Evolutionary conservation across 495 filamentous ascomycete species (phyloP).

Genomic region (Amniculicola lignicola): DNA sequence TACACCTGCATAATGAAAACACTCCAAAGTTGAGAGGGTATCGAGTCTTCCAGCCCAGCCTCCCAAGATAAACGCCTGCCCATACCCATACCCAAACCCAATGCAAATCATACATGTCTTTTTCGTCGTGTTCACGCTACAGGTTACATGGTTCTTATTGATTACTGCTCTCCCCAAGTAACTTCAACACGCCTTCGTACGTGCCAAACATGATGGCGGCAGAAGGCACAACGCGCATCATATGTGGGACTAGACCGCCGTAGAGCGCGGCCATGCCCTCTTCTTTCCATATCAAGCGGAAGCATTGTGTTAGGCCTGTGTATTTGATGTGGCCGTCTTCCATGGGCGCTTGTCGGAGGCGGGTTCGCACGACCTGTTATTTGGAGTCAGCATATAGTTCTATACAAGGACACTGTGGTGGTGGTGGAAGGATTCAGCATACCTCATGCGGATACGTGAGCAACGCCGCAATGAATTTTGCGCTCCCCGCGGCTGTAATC

Average conservation of each 20-base stretch:
- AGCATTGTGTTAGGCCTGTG: slow-evolving; percentile 77
- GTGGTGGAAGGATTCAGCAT: neutral
- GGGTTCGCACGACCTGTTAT: slow-evolving; percentile 68
- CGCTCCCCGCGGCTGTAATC: slow-evolving; percentile 70
- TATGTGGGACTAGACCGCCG: slow-evolving; percentile 81
- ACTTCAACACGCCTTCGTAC: slow-evolving; percentile 73
- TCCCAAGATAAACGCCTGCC: too few relatives aligned
- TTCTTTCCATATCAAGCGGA: slow-evolving; percentile 75
- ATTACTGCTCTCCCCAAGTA: slow-evolving; percentile 38
- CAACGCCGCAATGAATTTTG: slow-evolving; percentile 76
- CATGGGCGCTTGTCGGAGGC: slow-evolving; percentile 75
- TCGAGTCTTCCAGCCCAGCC: neutral
- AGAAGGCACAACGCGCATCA: slow-evolving; percentile 80
- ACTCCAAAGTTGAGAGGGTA: too few relatives aligned
- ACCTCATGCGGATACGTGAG: slow-evolving; percentile 89
- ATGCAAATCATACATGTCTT: neutral
- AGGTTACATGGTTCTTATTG: slow-evolving; percentile 35
- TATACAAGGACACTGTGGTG: neutral
- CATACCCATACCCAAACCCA: neutral
- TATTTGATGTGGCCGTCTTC: slow-evolving; percentile 73
- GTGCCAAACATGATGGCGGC: slow-evolving; percentile 91
- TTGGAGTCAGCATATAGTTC: slow-evolving; percentile 28
- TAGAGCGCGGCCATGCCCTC: slow-evolving; percentile 80
- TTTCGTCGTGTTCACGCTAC: neutral
- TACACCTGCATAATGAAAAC: too few relatives aligned